phyloP scores from a whole-genome alignment of 2,329 filamentous ascomycete species.

The Hymenoscyphus albidus region DNA sequence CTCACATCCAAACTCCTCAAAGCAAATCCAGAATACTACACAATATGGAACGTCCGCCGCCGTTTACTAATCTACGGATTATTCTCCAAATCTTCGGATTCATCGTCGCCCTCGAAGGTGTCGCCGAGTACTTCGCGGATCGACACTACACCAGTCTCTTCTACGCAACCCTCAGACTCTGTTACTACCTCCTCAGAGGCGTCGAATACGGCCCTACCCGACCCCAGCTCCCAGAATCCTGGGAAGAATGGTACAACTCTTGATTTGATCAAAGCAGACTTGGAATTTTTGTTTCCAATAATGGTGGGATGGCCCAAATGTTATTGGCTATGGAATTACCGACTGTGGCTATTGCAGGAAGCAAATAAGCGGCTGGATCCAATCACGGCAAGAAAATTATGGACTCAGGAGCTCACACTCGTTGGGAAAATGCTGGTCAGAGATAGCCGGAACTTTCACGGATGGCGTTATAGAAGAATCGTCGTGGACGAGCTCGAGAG shows the following conservation, averaged over 20 bases:
- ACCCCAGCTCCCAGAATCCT: slow-evolving; percentile 43
- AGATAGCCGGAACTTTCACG: slow-evolving; percentile 92
- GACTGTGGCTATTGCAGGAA: slow-evolving; percentile 76
- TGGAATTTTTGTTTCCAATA: slow-evolving; percentile 78
- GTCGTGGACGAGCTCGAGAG: slow-evolving; percentile 75
- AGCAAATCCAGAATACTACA: slow-evolving; percentile 85
- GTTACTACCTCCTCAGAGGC: slow-evolving; percentile 53
- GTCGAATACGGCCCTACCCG: slow-evolving; percentile 47
- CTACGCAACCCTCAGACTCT: slow-evolving; percentile 54
- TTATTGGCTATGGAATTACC: slow-evolving; percentile 99
- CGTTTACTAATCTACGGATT: slow-evolving; percentile 57
- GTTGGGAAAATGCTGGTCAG: slow-evolving; percentile 83
- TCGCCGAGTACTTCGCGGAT: slow-evolving; percentile 50
- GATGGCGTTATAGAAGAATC: slow-evolving; percentile 84
- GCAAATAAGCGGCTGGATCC: slow-evolving; percentile 60
- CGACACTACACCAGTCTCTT: slow-evolving; percentile 59
- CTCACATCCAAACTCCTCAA: slow-evolving; percentile 69
- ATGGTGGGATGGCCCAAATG: slow-evolving; percentile 88
- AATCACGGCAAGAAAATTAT: slow-evolving; percentile 59
- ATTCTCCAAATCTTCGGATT: slow-evolving; percentile 51
- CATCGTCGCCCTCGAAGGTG: slow-evolving; percentile 51
- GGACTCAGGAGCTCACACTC: slow-evolving; percentile 78
- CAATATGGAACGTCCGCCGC: slow-evolving; percentile 85
- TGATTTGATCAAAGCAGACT: slow-evolving; percentile 65
- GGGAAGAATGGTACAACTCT: slow-evolving; percentile 51